Evolutionary conservation across 345 rosid species (phyloP), one percentile per base, ranked within the genome.

Genomic region (Angophora floribunda): DNA sequence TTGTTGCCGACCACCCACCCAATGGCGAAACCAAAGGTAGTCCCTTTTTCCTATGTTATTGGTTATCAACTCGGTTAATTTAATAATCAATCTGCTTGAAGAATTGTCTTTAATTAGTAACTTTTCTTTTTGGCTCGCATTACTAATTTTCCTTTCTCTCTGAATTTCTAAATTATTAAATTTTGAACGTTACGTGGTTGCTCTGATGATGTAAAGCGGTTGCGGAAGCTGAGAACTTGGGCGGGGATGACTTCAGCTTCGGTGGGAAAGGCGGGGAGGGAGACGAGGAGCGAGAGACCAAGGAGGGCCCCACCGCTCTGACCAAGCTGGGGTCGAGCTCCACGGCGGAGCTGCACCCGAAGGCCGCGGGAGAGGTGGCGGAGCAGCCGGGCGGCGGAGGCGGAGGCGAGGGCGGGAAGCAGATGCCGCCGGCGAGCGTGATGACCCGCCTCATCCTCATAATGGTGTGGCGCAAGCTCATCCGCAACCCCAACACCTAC

Each of bases 401-500:
- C 45, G 45, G 80, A 24, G 84, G 14, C 3, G 80, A 75, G 84
- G 84, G 8, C 84, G 89, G 91, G 59, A 90, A 92, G 88, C 94
- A 92, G 21, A 92, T 97, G 99, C 99, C 99, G 24, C 99, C 99
- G 63, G 92, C 98, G 13, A 97, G 96, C 87, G 99, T 97, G 36
- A 95, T 97, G 98, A 97, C 99, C 47, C 93, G 99, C 55, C 94
- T 97, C 49, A 97, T 97, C 52, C 90, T 97, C 89, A 97, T 97
- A 90, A 97, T 97, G 99, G 99, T 97, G 14, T 97, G 99, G 99
- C 90, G 99, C 84, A 97, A 97, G 90, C 98, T 97, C 53, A 97
- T 97, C 53, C 93, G 99, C 51, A 97, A 97, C 89, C 99, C 99
- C 86, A 97, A 97, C 93, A 97, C 99, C 12, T 97, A 97, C 91